These are phyloP conservation scores for Pseudogymnoascus sp. DNA, from an alignment of 2,329 filamentous ascomycete species.

Conservation along the genomic window DNA sequence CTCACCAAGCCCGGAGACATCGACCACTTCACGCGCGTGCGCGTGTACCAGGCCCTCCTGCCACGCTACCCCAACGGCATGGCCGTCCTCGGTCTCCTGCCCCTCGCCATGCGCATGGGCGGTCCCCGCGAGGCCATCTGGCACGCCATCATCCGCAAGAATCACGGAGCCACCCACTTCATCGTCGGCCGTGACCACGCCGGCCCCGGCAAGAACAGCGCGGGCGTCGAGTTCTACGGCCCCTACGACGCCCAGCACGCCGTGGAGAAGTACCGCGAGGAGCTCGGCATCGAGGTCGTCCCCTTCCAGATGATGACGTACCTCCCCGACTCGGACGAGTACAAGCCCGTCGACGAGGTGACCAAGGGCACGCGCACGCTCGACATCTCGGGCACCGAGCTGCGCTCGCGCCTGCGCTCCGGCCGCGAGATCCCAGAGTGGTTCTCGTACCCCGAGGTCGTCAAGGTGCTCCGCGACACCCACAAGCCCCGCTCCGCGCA, in stretches of 20 bases:
- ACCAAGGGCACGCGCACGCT: constrained; percentile 73
- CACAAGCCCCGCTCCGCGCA: constrained; percentile 86
- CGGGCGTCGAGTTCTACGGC: constrained; percentile 94
- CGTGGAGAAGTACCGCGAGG: constrained; percentile 90
- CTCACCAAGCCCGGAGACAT: constrained; percentile 99
- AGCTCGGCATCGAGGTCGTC: constrained; percentile 97
- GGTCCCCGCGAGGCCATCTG: constrained; percentile 97
- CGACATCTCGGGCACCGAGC: constrained; percentile 82
- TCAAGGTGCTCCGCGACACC: constrained; percentile 90
- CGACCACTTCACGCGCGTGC: constrained; percentile 98
- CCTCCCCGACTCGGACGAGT: constrained; percentile 93
- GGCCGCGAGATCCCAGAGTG: constrained; percentile 95
- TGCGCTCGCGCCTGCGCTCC: constrained; percentile 81
- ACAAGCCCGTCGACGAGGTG: constrained; percentile 87
- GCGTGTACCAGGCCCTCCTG: constrained; percentile 94
- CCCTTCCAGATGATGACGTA: constrained; percentile 99
- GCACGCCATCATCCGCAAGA: constrained; percentile 99
- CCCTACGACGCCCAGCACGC: constrained; percentile 95
- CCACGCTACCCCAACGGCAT: constrained; percentile 98
- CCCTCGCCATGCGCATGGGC: constrained; percentile 98
- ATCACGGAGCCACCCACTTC: constrained; percentile 98
- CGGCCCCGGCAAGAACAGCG: constrained; percentile 95
- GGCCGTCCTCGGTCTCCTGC: constrained; percentile 90
- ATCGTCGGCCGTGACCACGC: constrained; percentile 98
- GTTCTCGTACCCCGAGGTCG: constrained; percentile 99